These are phyloP conservation scores for Fusarium sp. DNA, from an alignment of 2,329 filamentous ascomycete genomes.

Conservation along the genomic window DNA sequence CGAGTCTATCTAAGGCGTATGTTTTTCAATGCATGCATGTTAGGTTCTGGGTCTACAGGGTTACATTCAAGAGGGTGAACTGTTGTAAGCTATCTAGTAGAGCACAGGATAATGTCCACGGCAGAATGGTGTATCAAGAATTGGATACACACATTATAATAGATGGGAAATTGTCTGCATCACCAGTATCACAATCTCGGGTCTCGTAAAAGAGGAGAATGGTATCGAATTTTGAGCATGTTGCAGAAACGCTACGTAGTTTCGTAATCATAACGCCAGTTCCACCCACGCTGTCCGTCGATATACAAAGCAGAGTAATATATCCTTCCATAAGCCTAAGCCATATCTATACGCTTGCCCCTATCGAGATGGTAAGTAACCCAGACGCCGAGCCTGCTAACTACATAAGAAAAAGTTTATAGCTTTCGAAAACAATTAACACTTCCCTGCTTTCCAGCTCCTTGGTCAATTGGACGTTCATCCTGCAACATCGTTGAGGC, in stretches of 20 bases:
- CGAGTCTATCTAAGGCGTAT: slow-evolving; percentile 9
- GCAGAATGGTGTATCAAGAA: background rate
- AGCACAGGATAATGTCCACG: background rate
- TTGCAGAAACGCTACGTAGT: slow-evolving; percentile 22
- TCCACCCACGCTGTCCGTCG: slow-evolving; percentile 5
- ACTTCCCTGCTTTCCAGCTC: background rate
- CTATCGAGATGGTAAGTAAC: background rate
- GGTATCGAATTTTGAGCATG: background rate
- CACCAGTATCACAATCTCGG: background rate
- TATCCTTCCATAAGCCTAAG: slow-evolving; percentile 6
- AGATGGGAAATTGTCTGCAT: too few species aligned
- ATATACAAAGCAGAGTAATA: slow-evolving; percentile 13
- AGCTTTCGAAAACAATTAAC: background rate
- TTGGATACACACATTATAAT: slow-evolving; percentile 4
- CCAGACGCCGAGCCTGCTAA: slow-evolving; percentile 22
- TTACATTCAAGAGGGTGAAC: slow-evolving; percentile 15
- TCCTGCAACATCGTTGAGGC: background rate
- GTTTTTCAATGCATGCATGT: background rate
- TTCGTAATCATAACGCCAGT: slow-evolving; percentile 28
- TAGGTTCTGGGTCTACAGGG: background rate
- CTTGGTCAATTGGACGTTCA: slow-evolving; percentile 1
- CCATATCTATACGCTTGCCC: slow-evolving; percentile 15
- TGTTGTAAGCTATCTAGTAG: too few species aligned
- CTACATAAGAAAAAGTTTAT: background rate
- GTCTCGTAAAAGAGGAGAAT: too few species aligned